Evolutionary conservation across 1,284 basidiomycete species (phyloP).

Genomic region (Kalmanozyma brasiliensis): DNA sequence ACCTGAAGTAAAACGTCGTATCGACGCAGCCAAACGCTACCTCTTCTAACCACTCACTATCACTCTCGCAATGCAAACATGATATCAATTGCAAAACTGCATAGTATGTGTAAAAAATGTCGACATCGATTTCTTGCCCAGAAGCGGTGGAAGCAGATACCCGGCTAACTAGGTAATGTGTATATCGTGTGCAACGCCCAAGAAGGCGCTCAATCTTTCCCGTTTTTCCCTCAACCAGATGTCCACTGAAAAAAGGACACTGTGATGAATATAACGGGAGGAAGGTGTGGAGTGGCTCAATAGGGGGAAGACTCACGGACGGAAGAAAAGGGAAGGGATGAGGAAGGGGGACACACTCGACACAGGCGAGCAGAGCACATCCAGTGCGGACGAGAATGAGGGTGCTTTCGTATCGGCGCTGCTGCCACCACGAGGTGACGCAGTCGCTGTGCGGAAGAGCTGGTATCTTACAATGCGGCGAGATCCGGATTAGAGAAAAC

Average conservation of each 20-base stretch:
- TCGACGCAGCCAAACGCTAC: slow-evolving; percentile 40
- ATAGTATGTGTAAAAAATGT: slow-evolving; percentile 11
- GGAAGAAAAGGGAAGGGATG: not conserved
- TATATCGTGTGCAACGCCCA: slow-evolving; percentile 22
- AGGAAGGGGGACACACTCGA: slow-evolving; percentile 10
- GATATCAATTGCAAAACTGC: not conserved
- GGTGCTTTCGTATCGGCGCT: slow-evolving; percentile 7
- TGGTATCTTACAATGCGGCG: slow-evolving; percentile 35
- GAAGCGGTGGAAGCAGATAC: slow-evolving; percentile 46
- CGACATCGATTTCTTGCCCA: slow-evolving; percentile 46
- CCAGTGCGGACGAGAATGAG: not conserved
- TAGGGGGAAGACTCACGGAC: not conserved
- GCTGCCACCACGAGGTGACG: not conserved
- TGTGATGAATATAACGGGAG: slow-evolving; percentile 59
- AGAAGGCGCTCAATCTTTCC: slow-evolving; percentile 38
- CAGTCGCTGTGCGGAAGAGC: slow-evolving; percentile 3
- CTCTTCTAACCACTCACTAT: slow-evolving; percentile 25
- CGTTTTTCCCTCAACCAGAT: slow-evolving; percentile 58
- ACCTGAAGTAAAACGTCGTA: slow-evolving; percentile 14
- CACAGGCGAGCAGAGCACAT: slow-evolving; percentile 24
- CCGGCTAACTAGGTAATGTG: slow-evolving; percentile 50
- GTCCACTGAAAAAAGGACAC: slow-evolving; percentile 47
- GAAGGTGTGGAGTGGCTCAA: slow-evolving; percentile 37
- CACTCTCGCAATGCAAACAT: not conserved
- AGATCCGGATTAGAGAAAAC: too few relatives aligned